Conservation (phyloP, 371 early-diverging fungal genomes). For the Smittium culicis region DNA sequence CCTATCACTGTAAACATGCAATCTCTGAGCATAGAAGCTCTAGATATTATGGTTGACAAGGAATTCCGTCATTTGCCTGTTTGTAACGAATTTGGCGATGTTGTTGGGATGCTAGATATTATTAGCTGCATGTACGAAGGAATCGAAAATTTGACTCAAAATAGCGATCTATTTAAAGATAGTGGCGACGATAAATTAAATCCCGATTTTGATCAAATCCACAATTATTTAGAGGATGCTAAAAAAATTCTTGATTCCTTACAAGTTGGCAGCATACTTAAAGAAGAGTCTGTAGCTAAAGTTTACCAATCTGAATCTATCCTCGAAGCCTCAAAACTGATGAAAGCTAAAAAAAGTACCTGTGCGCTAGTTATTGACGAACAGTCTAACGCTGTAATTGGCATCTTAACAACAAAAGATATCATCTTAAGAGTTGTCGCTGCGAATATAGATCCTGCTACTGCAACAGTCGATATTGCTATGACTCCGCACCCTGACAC, state of each 20-base stretch:
- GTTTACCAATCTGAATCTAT: constrained; percentile 67
- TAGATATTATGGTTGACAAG: constrained; percentile 82
- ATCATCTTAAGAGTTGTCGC: constrained; percentile 92
- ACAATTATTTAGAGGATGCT: constrained; percentile 53
- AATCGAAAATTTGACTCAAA: constrained; percentile 73
- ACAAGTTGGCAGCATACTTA: constrained; percentile 62
- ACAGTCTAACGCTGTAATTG: constrained; percentile 59
- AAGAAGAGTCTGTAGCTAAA: constrained; percentile 53
- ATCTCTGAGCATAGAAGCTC: constrained; percentile 73
- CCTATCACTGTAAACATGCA: constrained; percentile 74
- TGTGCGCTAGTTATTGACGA: constrained; percentile 77
- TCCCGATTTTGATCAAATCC: constrained; percentile 36
- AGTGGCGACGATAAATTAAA: constrained; percentile 81
- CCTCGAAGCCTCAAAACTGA: constrained; percentile 70
- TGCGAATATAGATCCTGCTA: constrained; percentile 75
- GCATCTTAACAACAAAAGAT: constrained; percentile 91
- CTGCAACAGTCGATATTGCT: constrained; percentile 82
- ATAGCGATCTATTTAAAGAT: constrained; percentile 77
- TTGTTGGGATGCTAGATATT: constrained; percentile 87
- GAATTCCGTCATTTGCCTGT: constrained; percentile 93
- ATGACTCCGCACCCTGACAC: constrained; percentile 98
- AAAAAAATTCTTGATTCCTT: constrained; percentile 75
- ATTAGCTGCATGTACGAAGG: constrained; percentile 90
- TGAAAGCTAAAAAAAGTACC: constrained; percentile 74
- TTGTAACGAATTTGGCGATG: constrained; percentile 78